phyloP scores from a whole-genome alignment of 177 flowering plant genomes.

The Vitis hybrid region DNA sequence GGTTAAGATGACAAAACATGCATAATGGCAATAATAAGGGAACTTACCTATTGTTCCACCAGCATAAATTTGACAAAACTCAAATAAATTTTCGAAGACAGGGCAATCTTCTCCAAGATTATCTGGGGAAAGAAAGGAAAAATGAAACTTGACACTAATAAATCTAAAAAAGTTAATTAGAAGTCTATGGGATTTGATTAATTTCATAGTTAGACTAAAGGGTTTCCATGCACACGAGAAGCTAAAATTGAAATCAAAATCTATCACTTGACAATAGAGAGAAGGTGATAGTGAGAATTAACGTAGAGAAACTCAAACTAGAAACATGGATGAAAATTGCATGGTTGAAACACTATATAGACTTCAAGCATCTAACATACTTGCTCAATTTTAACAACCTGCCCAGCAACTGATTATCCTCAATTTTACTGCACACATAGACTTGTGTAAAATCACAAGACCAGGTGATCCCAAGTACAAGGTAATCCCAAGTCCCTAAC shows the following conservation, averaged over 20 bases:
- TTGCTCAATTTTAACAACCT: background rate
- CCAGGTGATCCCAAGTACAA: background rate
- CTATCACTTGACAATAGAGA: background rate
- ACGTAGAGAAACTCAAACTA: background rate
- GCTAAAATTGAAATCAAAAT: background rate
- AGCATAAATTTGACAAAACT: conserved; percentile 96
- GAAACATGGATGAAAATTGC: background rate
- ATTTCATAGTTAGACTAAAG: too few relatives aligned
- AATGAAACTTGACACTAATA: background rate
- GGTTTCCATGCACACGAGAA: too few relatives aligned
- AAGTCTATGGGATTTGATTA: too few relatives aligned
- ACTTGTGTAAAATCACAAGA: background rate
- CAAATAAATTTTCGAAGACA: conserved; percentile 90
- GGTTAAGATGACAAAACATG: background rate
- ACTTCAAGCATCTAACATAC: background rate
- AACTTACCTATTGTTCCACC: conserved; percentile 93
- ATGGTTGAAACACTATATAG: background rate
- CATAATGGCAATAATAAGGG: background rate
- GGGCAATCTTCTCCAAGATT: conserved; percentile 98
- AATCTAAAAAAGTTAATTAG: too few relatives aligned
- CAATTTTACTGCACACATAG: too few relatives aligned
- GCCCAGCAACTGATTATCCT: background rate
- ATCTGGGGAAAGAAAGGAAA: conserved; percentile 40
- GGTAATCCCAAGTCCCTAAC: background rate
- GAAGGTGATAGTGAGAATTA: background rate